Evolutionary conservation across 345 rosid genomes (phyloP).

Genomic region (Raphanus raphanistrum): DNA sequence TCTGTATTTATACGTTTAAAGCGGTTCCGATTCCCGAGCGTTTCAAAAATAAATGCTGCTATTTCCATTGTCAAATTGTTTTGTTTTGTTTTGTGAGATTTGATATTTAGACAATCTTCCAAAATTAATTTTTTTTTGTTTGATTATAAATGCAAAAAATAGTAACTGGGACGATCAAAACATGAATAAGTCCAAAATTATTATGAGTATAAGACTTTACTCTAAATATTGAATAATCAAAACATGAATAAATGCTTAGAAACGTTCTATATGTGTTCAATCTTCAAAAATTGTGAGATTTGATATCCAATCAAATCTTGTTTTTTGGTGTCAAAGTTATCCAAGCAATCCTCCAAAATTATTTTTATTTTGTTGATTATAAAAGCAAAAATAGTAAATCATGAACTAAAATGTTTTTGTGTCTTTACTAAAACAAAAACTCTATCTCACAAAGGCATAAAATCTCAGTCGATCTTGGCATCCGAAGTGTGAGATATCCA

Average conservation of each 20-base stretch:
- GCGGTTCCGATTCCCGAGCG: background rate
- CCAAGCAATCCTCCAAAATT: too few species aligned
- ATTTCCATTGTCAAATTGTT: background rate
- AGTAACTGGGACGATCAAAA: background rate
- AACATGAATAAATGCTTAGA: background rate
- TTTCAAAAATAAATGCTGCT: background rate
- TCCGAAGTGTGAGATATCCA: constrained; percentile 50
- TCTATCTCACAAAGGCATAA: background rate
- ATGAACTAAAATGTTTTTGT: background rate
- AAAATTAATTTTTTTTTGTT: background rate
- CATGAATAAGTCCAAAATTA: too few species aligned
- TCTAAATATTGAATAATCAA: background rate
- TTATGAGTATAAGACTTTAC: background rate
- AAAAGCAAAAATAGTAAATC: too few species aligned
- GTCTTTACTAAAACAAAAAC: background rate
- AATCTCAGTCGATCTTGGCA: constrained; percentile 57
- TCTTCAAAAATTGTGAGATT: too few species aligned
- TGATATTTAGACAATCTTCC: background rate
- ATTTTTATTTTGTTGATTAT: too few species aligned
- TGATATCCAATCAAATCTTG: too few species aligned
- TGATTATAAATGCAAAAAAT: background rate
- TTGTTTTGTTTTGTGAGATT: background rate
- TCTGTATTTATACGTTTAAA: background rate
- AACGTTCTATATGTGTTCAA: background rate
- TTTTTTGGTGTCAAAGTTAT: too few species aligned